Evolutionary conservation across 768 basidiomycete species (phyloP).

Genomic region (Lentinula sp.): DNA sequence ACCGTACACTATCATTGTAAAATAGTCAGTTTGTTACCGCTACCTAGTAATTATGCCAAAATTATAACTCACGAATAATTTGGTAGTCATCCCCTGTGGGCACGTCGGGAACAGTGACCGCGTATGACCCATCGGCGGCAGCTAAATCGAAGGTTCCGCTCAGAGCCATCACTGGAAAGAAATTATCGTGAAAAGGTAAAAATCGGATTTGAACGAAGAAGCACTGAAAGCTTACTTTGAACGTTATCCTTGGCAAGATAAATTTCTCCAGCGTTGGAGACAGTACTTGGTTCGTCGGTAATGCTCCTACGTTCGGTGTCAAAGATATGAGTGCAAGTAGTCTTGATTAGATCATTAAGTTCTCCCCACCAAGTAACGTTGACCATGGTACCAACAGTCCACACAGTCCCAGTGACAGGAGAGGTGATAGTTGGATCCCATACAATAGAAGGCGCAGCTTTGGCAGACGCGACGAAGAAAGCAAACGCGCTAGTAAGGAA

Average conservation of each 20-base stretch:
- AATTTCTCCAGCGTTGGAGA: constrained; percentile 28
- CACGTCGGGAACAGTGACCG: constrained; percentile 30
- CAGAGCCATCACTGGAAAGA: not conserved
- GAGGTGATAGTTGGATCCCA: constrained; percentile 7
- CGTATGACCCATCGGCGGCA: constrained; percentile 27
- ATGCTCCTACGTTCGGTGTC: constrained; percentile 27
- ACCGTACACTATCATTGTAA: constrained; percentile 31
- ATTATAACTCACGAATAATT: constrained; percentile 33
- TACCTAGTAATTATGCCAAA: not conserved
- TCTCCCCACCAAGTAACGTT: constrained; percentile 15
- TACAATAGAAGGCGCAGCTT: not conserved
- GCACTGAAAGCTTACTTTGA: constrained; percentile 22
- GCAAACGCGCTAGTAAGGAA: not conserved
- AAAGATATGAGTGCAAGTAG: not conserved
- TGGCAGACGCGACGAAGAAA: not conserved
- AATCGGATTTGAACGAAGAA: not conserved
- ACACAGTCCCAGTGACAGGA: constrained; percentile 4
- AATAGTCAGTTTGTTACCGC: too few relatives aligned
- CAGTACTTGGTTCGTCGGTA: constrained; percentile 28
- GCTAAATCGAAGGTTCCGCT: constrained; percentile 17
- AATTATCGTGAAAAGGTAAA: not conserved
- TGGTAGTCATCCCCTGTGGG: constrained; percentile 23
- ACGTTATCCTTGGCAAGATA: constrained; percentile 18
- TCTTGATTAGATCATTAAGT: not conserved
- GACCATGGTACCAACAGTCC: not conserved